These are phyloP conservation scores for Arabidopsis lyrata DNA, from an alignment of 441 rosid genomes.

Conservation along the genomic window DNA sequence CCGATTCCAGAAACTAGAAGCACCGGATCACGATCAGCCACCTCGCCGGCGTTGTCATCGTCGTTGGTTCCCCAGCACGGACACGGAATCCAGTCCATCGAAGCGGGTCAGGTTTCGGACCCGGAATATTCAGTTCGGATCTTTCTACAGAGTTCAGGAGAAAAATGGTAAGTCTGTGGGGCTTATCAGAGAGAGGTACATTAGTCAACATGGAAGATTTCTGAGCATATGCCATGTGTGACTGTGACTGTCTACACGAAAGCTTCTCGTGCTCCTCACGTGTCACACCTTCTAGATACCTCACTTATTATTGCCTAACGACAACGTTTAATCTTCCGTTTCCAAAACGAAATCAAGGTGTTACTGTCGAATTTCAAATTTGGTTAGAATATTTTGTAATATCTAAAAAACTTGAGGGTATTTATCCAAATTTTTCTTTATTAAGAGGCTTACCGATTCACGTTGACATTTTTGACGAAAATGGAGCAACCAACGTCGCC, in stretches of 20 bases:
- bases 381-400: not conserved
- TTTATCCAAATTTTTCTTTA: not conserved
- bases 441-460: not conserved
- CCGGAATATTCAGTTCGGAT: constrained; percentile 40
- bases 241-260: constrained; percentile 23
- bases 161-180: constrained; percentile 21
- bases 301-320: not conserved
- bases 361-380: not conserved
- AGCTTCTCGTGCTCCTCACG: constrained; percentile 44
- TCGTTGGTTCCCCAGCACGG: constrained; percentile 59
- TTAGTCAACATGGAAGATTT: not conserved
- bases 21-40: constrained; percentile 58
- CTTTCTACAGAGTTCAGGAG: constrained; percentile 34
- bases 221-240: constrained; percentile 45
- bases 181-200: constrained; percentile 37
- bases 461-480: not conserved
- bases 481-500: constrained; percentile 48
- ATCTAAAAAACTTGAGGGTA: not conserved
- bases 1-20: constrained; percentile 82
- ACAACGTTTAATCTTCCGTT: not conserved
- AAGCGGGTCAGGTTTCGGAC: constrained; percentile 35
- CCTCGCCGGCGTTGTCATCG: constrained; percentile 34
- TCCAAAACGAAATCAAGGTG: not conserved
- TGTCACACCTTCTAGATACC: constrained; percentile 13
- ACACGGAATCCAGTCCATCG: constrained; percentile 47